Evolutionary conservation across 306 rosid genomes (phyloP), one percentile per base, ranked within the genome.

Genomic region (Cucumis cinereus): DNA sequence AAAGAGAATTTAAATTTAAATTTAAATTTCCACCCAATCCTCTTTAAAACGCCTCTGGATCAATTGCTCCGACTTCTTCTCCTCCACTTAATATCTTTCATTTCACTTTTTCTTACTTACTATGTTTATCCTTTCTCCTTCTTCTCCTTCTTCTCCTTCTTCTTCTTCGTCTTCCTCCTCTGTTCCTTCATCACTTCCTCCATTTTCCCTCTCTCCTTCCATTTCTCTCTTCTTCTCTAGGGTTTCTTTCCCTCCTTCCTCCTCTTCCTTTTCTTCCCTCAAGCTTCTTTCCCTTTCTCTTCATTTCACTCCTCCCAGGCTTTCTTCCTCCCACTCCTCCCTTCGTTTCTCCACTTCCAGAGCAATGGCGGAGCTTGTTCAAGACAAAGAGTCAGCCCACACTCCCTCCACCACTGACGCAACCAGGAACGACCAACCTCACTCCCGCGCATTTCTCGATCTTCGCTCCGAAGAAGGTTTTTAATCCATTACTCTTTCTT

Each of bases 351-450:
- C 77, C 43, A 71, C 77, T 38, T 59, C 45, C 14, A 78, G 75
- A 61, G 84, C 88, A 50, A 85, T 81, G 90, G 84, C 87, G 73
- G 88, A 81, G 82, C 76, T 77, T 28, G 74, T 85, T 1, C 80
- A 74, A 74, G 90, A 78, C 70, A 74, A 77, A 71, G 87, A 79
- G 33, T 77, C 79, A 9, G 6, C 78, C 3, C 76, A 12, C 81
- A 38, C 52, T 33, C 8, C 60, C 19, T 6, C 41, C 67, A 68
- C 85, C 11, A 60, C 33, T 8, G 64, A 72, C 11, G 79, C 77
- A 30, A 10, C 16, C 5, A 33, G 66, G 61, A 79, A 74, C 36
- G 86, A 68, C 74, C 59, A 35, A 7, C n/a, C 53, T 49, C 86
- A 81, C 43, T 87, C 87, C 17, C 84, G 83, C 79, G 76, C 78